These are phyloP conservation scores for Clonostachys chloroleuca DNA, from an alignment of 2,329 filamentous ascomycete species.

Conservation along the genomic window DNA sequence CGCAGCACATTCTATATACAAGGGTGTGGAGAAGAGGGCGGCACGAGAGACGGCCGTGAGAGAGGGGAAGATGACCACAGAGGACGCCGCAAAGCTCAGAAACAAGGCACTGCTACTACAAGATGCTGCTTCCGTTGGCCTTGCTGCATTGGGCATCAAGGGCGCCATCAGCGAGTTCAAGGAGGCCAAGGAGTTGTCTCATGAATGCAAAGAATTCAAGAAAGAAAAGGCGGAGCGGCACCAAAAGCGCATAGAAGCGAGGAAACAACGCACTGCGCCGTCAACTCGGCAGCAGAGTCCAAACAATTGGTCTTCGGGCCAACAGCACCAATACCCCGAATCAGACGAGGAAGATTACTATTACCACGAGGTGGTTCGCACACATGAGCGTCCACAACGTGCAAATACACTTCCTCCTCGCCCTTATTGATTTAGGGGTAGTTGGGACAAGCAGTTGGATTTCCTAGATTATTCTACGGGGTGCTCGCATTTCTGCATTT, in stretches of 20 bases:
- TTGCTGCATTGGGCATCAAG: constrained; percentile 54
- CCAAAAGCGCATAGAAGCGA: constrained; percentile 35
- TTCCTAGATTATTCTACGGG: too few relatives aligned
- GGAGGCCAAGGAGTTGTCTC: constrained; percentile 43
- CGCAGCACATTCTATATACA: constrained; percentile 53
- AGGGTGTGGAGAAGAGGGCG: constrained; percentile 53
- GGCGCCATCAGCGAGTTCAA: constrained; percentile 52
- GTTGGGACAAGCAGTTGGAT: too few relatives aligned
- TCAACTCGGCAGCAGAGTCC: constrained; percentile 32
- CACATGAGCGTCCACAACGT: constrained; percentile 41
- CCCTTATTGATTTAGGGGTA: constrained; percentile 4
- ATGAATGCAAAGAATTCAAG: constrained; percentile 44
- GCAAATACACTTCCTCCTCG: constrained; percentile 31
- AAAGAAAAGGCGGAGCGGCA: constrained; percentile 44
- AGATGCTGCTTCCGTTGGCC: constrained; percentile 54
- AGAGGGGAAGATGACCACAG: constrained; percentile 44
- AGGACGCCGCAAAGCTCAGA: constrained; percentile 52
- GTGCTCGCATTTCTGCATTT: too few relatives aligned
- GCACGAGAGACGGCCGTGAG: constrained; percentile 47
- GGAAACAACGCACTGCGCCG: constrained; percentile 15
- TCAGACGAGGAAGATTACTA: constrained; percentile 25
- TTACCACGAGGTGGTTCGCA: constrained; percentile 19
- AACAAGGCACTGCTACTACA: constrained; percentile 50
- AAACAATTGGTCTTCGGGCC: constrained; percentile 32
- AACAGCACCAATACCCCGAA: constrained; percentile 30